Conservation (phyloP, 768 basidiomycete genomes). For the Candolleomyces efflorescens region DNA sequence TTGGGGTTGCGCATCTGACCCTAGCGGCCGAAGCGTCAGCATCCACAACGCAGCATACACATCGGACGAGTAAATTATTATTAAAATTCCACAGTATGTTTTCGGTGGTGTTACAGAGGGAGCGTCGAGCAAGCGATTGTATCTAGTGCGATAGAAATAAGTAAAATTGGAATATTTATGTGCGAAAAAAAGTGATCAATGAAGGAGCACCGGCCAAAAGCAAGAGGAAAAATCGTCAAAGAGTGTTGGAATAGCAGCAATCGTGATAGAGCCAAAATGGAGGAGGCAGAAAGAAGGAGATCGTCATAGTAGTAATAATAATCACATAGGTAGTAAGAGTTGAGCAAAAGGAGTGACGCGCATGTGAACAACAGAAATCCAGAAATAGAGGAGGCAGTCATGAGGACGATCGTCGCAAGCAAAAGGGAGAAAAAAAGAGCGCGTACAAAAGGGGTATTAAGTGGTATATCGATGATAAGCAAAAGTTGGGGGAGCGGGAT, state of each 20-base stretch:
- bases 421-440: constrained; percentile 2
- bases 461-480: constrained; percentile 16
- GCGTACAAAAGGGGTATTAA: constrained; percentile 14
- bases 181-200: neutral
- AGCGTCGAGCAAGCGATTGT: no score
- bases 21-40: constrained; percentile 90
- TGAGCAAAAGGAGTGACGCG: neutral
- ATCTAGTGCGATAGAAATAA: neutral
- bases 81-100: constrained; percentile 21
- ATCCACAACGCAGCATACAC: constrained; percentile 93
- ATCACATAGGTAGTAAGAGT: neutral
- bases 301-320: constrained; percentile 8
- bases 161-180: constrained; percentile 2
- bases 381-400: neutral
- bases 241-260: neutral
- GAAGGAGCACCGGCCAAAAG: neutral
- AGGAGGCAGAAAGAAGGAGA: neutral
- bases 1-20: constrained; percentile 95
- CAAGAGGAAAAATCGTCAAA: constrained; percentile 6
- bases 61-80: constrained; percentile 23
- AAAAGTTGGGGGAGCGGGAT: constrained; percentile 21
- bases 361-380: neutral
- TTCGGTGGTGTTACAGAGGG: constrained; percentile 22
- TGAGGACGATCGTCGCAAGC: constrained; percentile 1
- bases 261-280: neutral